Evolutionary conservation across 202 grass and related monocot species (phyloP).

Genomic region (Digitaria exilis): DNA sequence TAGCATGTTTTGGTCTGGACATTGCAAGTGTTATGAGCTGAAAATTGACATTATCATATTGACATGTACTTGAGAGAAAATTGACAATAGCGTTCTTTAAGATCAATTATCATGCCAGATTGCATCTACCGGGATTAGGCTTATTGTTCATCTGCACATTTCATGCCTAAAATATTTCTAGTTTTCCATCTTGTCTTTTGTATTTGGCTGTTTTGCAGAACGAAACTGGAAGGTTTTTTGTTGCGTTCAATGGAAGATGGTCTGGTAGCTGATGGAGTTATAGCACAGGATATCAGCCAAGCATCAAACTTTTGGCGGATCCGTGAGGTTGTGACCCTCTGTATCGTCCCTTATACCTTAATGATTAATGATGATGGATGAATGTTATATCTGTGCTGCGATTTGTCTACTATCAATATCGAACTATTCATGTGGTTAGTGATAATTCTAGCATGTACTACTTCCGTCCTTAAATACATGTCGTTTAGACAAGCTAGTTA

Average conservation of each 20-base stretch:
- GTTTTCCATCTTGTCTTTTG: conserved; percentile 20
- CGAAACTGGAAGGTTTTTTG: conserved; percentile 96
- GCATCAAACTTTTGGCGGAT: conserved; percentile 91
- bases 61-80: conserved; percentile 21
- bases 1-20: background rate
- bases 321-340: conserved; percentile 64
- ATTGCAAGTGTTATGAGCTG: background rate
- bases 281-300: conserved; percentile 97
- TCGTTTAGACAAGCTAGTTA: no score
- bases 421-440: background rate
- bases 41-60: background rate
- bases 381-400: conserved; percentile 5
- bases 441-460: no score
- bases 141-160: conserved; percentile 11
- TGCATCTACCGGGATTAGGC: conserved; percentile 23
- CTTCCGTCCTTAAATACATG: no score
- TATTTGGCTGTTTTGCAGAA: conserved; percentile 64
- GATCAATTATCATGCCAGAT: conserved; percentile 22
- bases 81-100: conserved; percentile 1
- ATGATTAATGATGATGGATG: background rate
- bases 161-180: background rate
- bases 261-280: conserved; percentile 79
- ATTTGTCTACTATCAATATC: background rate
- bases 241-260: conserved; percentile 85
- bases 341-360: conserved; percentile 20